Evolutionary conservation across 768 basidiomycete genomes (phyloP).

Genomic region (Boletus patriciae): DNA sequence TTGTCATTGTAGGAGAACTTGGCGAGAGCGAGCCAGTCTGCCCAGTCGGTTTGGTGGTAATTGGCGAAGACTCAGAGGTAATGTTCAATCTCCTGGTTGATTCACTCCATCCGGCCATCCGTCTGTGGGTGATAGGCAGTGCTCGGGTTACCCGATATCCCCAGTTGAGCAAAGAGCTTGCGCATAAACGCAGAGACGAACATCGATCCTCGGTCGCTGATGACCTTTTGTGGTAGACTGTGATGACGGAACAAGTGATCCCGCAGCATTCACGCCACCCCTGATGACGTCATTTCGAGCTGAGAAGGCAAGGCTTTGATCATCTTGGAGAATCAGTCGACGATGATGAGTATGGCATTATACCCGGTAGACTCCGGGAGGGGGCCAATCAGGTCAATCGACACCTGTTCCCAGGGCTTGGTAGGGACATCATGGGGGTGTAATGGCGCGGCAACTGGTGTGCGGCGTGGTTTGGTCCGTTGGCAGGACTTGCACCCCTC

Average conservation of each 20-base stretch:
- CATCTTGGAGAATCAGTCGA: conserved; percentile 16
- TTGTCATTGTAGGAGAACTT: conserved; percentile 38
- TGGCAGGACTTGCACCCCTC: conserved; percentile 30
- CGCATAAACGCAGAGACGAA: conserved; percentile 24
- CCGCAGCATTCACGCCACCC: conserved; percentile 15
- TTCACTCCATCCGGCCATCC: conserved; percentile 42
- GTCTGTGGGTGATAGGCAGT: conserved; percentile 48
- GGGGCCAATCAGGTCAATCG: conserved; percentile 7
- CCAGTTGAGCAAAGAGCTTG: conserved; percentile 28
- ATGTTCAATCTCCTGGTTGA: conserved; percentile 42
- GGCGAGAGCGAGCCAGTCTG: conserved; percentile 30
- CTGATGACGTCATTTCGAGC: conserved; percentile 17
- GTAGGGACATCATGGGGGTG: conserved; percentile 10
- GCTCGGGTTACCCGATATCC: conserved; percentile 34
- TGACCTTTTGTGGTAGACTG: conserved; percentile 27
- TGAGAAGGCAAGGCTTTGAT: conserved; percentile 16
- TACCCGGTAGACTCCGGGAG: conserved; percentile 6
- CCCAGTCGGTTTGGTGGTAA: conserved; percentile 38
- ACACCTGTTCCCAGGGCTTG: neutral
- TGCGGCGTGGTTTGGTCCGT: conserved; percentile 20
- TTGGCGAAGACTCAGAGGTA: conserved; percentile 38
- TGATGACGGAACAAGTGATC: conserved; percentile 29
- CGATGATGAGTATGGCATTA: conserved; percentile 11
- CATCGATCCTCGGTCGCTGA: conserved; percentile 16
- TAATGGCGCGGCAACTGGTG: conserved; percentile 3